Evolutionary conservation across 305 asterid genomes (phyloP), one percentile per base, ranked within the genome.

Genomic region (Fraxinus velutina): DNA sequence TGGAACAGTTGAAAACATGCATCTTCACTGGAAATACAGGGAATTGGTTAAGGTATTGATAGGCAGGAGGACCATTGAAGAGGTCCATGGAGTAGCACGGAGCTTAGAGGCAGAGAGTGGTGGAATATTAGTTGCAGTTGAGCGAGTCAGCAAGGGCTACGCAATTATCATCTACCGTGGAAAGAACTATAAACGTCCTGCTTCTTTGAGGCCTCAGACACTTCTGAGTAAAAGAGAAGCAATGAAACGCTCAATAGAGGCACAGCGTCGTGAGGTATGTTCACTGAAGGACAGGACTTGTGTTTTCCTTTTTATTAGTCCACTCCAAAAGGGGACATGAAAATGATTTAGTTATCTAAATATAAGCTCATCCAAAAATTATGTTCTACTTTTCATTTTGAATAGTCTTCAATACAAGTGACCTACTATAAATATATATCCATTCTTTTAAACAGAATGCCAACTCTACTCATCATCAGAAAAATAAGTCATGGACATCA

Each of bases 1-100:
- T 88, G 99, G 99, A 84, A 96, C 99, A 44, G 79, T 96, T 55
- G 99, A 96, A 85, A 96, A 94, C 90, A 96, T 96, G 99, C 98
- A 96, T 89, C 91, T 96, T 81, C 99, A 96, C 86, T 94, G 98
- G 99, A 96, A 96, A 86, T 96, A 96, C 87, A 90, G 99, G 87
- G 99, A 96, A 80, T 86, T 96, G 85, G 98, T 96, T 85, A 96
- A 96, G 92, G 90, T 96, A 81, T 87, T 97, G 83, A 81, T 88
- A 29, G 97, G 97, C 72, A 82, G 85, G 78, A 92, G 89, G 88
- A 88, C 86, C 87, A 86, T 88, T 66, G 93, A 94, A 81, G 98
- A 94, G 89, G 87, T 94, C 84, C 87, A 90, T 83, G 91, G 80
- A 80, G 84, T 87, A 75, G 98, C 99, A 79, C 89, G 90, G 70